Conservation (phyloP, 176 grass and related monocot species). For the Elaeis guineensis region DNA sequence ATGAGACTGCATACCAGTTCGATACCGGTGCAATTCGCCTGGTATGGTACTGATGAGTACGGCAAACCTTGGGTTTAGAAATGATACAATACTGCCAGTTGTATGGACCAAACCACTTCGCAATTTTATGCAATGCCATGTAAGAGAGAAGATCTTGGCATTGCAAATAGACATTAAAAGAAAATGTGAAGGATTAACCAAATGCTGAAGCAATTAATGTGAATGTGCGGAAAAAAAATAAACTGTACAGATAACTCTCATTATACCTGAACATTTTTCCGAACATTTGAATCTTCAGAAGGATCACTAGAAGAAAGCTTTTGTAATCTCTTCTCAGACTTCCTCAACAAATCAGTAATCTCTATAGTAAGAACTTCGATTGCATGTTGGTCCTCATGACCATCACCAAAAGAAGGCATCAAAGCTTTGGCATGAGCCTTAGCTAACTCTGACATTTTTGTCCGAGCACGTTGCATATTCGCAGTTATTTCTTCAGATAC, state of each 20-base stretch:
- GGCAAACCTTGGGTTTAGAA: too few species aligned
- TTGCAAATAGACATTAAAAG: too few species aligned
- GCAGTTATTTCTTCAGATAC: constrained; percentile 84
- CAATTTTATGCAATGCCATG: too few species aligned
- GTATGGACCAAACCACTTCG: too few species aligned
- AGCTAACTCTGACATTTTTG: constrained; percentile 77
- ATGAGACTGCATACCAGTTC: too few species aligned
- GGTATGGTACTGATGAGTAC: too few species aligned
- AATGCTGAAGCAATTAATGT: too few species aligned
- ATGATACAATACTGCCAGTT: too few species aligned
- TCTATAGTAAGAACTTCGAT: constrained; percentile 86
- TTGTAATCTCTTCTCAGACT: constrained; percentile 73
- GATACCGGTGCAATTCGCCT: too few species aligned
- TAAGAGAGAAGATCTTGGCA: too few species aligned
- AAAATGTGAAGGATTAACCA: too few species aligned
- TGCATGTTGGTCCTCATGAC: constrained; percentile 56
- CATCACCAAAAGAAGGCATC: constrained; percentile 93
- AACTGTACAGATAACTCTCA: background rate
- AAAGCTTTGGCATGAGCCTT: constrained; percentile 85
- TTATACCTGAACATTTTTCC: constrained; percentile 89
- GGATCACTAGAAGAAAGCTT: constrained; percentile 65
- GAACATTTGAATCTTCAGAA: constrained; percentile 94
- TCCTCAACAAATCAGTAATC: constrained; percentile 74
- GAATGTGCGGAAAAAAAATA: too few species aligned
- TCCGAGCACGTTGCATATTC: constrained; percentile 82